These are phyloP conservation scores for Pleurotus pulmonarius DNA, from an alignment of 768 basidiomycete genomes.

Conservation along the genomic window DNA sequence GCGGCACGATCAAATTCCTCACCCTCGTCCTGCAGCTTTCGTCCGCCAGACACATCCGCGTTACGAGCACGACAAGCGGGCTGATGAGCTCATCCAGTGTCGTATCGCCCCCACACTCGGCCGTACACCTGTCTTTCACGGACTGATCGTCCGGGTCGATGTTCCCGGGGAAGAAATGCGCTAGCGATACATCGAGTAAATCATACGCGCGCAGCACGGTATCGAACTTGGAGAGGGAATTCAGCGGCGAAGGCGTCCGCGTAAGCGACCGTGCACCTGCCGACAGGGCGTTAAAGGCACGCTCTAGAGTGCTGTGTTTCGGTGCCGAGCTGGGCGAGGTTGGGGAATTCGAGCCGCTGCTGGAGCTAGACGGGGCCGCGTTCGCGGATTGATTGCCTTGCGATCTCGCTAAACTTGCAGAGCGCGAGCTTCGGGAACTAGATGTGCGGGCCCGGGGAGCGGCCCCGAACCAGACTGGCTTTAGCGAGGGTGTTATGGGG, in stretches of 20 bases:
- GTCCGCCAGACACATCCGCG: constrained; percentile 65
- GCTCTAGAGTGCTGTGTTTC: constrained; percentile 46
- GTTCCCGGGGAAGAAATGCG: constrained; percentile 64
- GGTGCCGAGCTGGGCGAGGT: constrained; percentile 21
- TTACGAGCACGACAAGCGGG: constrained; percentile 74
- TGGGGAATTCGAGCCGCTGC: constrained; percentile 38
- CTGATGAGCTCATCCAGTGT: constrained; percentile 74
- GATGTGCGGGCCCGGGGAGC: constrained; percentile 16
- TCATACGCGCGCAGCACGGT: constrained; percentile 63
- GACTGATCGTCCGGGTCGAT: constrained; percentile 60
- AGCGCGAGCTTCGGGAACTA: constrained; percentile 20
- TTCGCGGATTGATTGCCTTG: constrained; percentile 23
- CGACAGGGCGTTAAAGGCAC: constrained; percentile 52
- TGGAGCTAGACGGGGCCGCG: constrained; percentile 19
- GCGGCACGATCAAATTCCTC: constrained; percentile 69
- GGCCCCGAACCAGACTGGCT: constrained; percentile 58
- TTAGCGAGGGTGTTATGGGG: constrained; percentile 59
- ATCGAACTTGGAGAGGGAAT: constrained; percentile 32
- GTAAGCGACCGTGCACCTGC: constrained; percentile 50
- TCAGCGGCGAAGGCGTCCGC: constrained; percentile 41
- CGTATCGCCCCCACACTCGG: constrained; percentile 42
- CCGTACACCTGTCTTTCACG: constrained; percentile 49
- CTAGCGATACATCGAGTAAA: constrained; percentile 56
- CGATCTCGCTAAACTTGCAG: constrained; percentile 17
- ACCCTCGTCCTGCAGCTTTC: constrained; percentile 52